Evolutionary conservation across 1,284 basidiomycete genomes (phyloP), one percentile per base, ranked within the genome.

Genomic region (Lignosus rhinocerotis): DNA sequence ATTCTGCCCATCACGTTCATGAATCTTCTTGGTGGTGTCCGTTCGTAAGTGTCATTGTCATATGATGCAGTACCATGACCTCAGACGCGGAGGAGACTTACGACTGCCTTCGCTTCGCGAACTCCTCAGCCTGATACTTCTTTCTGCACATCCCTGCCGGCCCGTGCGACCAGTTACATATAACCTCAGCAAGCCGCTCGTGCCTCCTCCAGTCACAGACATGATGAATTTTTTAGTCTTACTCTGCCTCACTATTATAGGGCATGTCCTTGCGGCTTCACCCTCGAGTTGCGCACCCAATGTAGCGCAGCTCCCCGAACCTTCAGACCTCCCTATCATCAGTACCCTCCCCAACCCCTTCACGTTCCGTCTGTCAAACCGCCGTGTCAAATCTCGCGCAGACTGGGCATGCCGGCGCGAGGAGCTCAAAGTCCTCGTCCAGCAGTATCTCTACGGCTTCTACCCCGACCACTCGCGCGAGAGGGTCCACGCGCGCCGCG

Each of bases 341-440:
- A 5, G n/a, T n/a, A 55, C 53, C 17, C 60, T 62, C 41, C 60
- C 60, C 2, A 53, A 62, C 21, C 60, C 60, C 8, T 62, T 58
- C 56, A 56, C 60, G 7, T 62, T 58, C 56, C 50, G 56, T 12
- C 56, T 61, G 44, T 61, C 60, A 9, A 36, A 55, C 56, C 53
- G 56, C 17, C 59, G 55, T 41, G 59, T 61, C 30, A 14, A 25
- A 7, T 52, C 53, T 16, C 56, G 46, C 38, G 60, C 56, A 17
- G 60, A 61, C 47, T 61, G 60, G 60, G 56, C 38, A 10, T 61
- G 60, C 46, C 56, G 60, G 21, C 60, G 60, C 31, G 60, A 53
- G 17, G 60, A 61, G 60, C 53, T 61, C 46, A 52, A 49, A 33
- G 31, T 36, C 11, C 56, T 61, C 42, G 60, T 58, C 25, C 60